phyloP scores from a whole-genome alignment of 345 rosid species.

The Arabidopsis arenosa region DNA sequence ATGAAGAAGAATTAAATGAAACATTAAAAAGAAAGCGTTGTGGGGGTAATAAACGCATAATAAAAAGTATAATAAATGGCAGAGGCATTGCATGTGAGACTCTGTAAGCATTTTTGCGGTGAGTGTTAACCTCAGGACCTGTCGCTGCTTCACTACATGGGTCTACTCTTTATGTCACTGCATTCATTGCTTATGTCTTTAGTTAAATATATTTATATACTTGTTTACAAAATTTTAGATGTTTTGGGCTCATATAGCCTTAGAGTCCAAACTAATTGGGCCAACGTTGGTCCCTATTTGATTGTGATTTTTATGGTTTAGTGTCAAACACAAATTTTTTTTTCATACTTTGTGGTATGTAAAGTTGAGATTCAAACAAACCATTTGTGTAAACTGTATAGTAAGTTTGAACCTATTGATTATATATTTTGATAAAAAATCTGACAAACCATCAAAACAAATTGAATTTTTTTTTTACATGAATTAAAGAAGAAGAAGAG shows the following conservation, averaged over 20 bases:
- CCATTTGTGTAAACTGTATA: background rate
- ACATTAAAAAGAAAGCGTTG: constrained; percentile 36
- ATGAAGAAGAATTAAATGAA: constrained; percentile 35
- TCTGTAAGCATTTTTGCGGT: constrained; percentile 43
- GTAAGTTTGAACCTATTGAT: background rate
- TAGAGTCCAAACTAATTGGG: background rate
- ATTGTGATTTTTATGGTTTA: background rate
- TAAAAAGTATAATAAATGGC: constrained; percentile 15
- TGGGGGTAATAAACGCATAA: too few species aligned
- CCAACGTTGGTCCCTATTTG: background rate
- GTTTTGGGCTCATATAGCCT: constrained; percentile 2
- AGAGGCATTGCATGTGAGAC: constrained; percentile 48
- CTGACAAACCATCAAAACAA: background rate
- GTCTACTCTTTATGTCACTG: constrained; percentile 30
- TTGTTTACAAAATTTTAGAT: background rate
- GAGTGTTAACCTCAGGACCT: constrained; percentile 43
- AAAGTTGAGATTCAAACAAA: background rate
- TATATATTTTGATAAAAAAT: background rate
- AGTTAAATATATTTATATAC: background rate
- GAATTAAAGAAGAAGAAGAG: background rate
- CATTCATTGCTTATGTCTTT: constrained; percentile 29
- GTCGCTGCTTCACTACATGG: constrained; percentile 41
- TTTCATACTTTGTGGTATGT: constrained; percentile 8
- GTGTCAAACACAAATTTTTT: background rate
- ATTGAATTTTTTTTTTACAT: too few species aligned